Conservation (phyloP, 1,284 basidiomycete species). For the Crucibulum parvulum region DNA sequence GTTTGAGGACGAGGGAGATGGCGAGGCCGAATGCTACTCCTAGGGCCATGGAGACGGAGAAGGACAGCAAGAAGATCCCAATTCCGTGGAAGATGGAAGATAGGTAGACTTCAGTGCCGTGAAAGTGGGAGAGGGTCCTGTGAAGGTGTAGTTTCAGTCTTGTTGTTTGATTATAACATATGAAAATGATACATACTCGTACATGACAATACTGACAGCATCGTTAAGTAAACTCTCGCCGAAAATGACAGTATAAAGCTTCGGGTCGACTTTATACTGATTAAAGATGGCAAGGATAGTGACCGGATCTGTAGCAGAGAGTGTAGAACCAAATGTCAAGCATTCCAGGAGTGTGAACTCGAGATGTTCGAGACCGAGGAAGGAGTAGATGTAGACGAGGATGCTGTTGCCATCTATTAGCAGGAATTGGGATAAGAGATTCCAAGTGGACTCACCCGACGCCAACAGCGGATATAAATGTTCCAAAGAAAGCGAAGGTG, state of each 20-base stretch:
- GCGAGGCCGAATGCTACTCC: slow-evolving; percentile 92
- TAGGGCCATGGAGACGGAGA: slow-evolving; percentile 92
- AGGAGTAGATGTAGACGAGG: slow-evolving; percentile 95
- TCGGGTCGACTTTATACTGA: slow-evolving; percentile 98
- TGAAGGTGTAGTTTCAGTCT: background rate
- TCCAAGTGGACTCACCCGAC: slow-evolving; percentile 76
- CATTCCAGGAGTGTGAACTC: slow-evolving; percentile 89
- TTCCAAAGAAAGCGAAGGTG: slow-evolving; percentile 95
- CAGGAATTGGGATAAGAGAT: background rate
- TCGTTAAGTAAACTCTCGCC: slow-evolving; percentile 98
- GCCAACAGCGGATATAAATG: slow-evolving; percentile 96
- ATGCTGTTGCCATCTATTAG: slow-evolving; percentile 63
- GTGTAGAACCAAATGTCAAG: slow-evolving; percentile 94
- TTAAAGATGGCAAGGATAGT: slow-evolving; percentile 99
- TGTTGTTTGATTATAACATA: background rate
- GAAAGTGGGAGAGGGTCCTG: slow-evolving; percentile 92
- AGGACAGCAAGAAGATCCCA: slow-evolving; percentile 96
- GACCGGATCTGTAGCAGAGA: slow-evolving; percentile 98
- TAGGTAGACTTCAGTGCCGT: slow-evolving; percentile 88
- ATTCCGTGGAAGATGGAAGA: slow-evolving; percentile 94
- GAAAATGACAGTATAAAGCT: slow-evolving; percentile 98
- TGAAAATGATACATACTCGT: slow-evolving; percentile 80
- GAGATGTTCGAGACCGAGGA: slow-evolving; percentile 88
- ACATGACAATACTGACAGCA: slow-evolving; percentile 99
- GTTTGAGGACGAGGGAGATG: slow-evolving; percentile 94